Evolutionary conservation across 2,329 filamentous ascomycete species (phyloP), one percentile per base, ranked within the genome.

Genomic region (Neonectria punicea): DNA sequence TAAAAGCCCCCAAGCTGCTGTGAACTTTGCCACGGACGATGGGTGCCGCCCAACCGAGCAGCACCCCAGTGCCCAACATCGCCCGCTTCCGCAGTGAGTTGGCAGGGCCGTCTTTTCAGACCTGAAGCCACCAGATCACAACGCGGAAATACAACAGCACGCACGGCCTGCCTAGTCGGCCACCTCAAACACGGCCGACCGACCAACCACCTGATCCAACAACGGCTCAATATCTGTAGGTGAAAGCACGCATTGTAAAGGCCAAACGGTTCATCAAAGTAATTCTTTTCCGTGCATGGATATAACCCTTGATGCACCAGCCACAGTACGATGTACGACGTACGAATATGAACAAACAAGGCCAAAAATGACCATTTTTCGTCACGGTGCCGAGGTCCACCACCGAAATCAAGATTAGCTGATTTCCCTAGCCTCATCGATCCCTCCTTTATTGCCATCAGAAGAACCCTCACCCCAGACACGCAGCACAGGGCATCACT

Each of bases 371-470:
- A 2, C 47, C 47, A 28, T 25, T 28, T 22, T 14, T 16, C 28
- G 7, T 22, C 11, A 30, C 47, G 9, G 47, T n/a, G 25, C 28
- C 28, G 46, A 28, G 13, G 22, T 25, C 46, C n/a, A 13, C 49
- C 49, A 36, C 49, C 34, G 36, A 39, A 43, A 43, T 51, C 49
- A 34, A 51, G 49, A 51, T 51, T 51, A 51, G 49, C 49, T 51
- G 49, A 51, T 51, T 51, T 51, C 49, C 49, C 49, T 36, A 51
- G 28, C 49, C 18, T 34, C n/a, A 34, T 51, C 49, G 11, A 51
- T 30, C 46, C 39, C 46, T 49, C 13, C 11, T 49, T 14, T 16
- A 14, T 34, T 51, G 30, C 49, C 20, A 34, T 18, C 16, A 28
- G 28, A 14, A 4, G 3, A 11, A 18, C 49, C 49, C 32, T 20